Evolutionary conservation across 257 asterid genomes (phyloP).

Genomic region (Agastache rugosa): DNA sequence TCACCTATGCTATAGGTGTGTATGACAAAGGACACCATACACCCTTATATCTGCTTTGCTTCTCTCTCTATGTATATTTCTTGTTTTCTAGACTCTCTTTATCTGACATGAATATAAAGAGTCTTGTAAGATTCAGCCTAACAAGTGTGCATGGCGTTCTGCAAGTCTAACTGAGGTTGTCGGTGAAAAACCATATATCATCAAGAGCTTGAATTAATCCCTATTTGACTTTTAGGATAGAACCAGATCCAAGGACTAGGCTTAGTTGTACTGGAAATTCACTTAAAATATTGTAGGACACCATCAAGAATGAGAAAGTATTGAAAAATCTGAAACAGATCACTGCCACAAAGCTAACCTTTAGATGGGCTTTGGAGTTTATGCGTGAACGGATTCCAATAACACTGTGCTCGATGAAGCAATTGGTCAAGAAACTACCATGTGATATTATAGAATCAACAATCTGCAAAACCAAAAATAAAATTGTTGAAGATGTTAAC

Average conservation of each 20-base stretch:
- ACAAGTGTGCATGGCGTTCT: not conserved
- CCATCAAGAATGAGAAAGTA: not conserved
- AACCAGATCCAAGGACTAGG: not conserved
- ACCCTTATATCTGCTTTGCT: not conserved
- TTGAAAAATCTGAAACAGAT: not conserved
- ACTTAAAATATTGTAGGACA: not conserved
- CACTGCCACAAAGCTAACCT: conserved; percentile 51
- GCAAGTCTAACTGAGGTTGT: not conserved
- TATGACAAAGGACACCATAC: not conserved
- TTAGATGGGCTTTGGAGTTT: conserved; percentile 73
- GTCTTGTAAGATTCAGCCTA: too few species aligned
- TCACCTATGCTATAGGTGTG: not conserved
- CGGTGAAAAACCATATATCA: conserved; percentile 1
- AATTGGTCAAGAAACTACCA: conserved; percentile 83
- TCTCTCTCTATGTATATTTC: not conserved
- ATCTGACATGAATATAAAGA: conserved; percentile 3
- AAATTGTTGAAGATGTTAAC: conserved; percentile 26
- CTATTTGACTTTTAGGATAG: not conserved
- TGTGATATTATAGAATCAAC: conserved; percentile 89
- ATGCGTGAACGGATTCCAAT: conserved; percentile 90
- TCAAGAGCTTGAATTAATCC: not conserved
- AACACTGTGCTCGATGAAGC: conserved; percentile 88
- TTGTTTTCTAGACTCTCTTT: not conserved
- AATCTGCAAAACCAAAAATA: conserved; percentile 58
- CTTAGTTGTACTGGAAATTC: not conserved